Percentiles rank a stretch among this genome's conserved stretches.
These are phyloP conservation scores for Hypoxylon rickii DNA, from an alignment of 495 filamentous ascomycete genomes.

Conservation along the genomic window DNA sequence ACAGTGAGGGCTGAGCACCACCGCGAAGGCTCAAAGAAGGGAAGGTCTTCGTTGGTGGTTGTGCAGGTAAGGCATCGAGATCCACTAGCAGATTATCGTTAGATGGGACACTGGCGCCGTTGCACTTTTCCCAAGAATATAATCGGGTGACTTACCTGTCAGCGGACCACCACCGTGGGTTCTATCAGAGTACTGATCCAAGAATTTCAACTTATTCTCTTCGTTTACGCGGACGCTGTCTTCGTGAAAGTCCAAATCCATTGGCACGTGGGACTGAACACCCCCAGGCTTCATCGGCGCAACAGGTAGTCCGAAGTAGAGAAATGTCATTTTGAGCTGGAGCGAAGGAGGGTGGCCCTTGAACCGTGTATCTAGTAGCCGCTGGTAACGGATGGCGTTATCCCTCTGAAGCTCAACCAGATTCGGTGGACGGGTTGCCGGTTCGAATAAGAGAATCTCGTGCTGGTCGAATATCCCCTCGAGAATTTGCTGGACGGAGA, in stretches of 20 bases:
- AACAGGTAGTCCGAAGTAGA: constrained; percentile 38
- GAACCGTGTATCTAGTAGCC: constrained; percentile 30
- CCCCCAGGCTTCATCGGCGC: constrained; percentile 29
- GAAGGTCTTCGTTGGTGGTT: not conserved
- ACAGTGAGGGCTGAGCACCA: constrained; percentile 9
- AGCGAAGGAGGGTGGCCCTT: constrained; percentile 19
- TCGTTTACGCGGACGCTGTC: not conserved
- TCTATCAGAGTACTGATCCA: constrained; percentile 18
- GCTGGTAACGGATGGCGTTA: constrained; percentile 18
- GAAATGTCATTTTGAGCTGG: constrained; percentile 33
- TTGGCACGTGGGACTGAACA: not conserved
- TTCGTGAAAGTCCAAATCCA: constrained; percentile 16
- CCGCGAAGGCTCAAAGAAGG: constrained; percentile 30
- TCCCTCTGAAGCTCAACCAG: constrained; percentile 19
- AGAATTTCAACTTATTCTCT: constrained; percentile 16
- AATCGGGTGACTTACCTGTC: constrained; percentile 5
- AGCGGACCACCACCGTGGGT: constrained; percentile 2
- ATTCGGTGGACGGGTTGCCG: constrained; percentile 14
- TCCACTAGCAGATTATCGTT: not conserved
- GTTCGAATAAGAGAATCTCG: constrained; percentile 32
- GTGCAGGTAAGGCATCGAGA: not conserved
- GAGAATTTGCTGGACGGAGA: constrained; percentile 30
- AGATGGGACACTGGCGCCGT: not conserved
- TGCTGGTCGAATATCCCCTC: constrained; percentile 29
- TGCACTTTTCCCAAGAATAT: not conserved